These are phyloP conservation scores for Apiosordaria backusii DNA, from an alignment of 495 filamentous ascomycete species.

Conservation along the genomic window DNA sequence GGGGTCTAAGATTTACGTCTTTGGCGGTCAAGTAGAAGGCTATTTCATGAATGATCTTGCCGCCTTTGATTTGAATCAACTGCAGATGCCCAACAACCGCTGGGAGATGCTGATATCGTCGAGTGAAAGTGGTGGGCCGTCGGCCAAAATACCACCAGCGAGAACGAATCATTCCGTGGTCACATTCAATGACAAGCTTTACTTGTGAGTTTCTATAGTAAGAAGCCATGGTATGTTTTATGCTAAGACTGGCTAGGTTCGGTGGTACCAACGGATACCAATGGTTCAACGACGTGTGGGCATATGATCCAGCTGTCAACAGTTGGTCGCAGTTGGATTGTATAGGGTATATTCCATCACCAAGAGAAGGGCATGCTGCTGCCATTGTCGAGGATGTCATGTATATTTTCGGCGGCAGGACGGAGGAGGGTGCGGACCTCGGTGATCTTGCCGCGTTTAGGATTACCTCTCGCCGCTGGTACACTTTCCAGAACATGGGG, in stretches of 20 bases:
- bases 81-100: slow-evolving; percentile 80
- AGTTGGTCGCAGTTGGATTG: slow-evolving; percentile 86
- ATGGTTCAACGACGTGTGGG: slow-evolving; percentile 99
- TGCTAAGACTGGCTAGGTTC: slow-evolving; percentile 58
- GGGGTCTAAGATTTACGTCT: slow-evolving; percentile 93
- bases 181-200: slow-evolving; percentile 90
- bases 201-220: slow-evolving; percentile 62
- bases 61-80: slow-evolving; percentile 91
- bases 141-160: slow-evolving; percentile 75
- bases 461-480: slow-evolving; percentile 89
- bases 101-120: slow-evolving; percentile 89
- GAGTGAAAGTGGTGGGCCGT: slow-evolving; percentile 62
- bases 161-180: slow-evolving; percentile 94
- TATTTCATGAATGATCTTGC: slow-evolving; percentile 98
- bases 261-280: slow-evolving; percentile 90
- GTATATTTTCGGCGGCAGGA: slow-evolving; percentile 99
- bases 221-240: neutral
- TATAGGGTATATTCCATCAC: slow-evolving; percentile 91
- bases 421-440: slow-evolving; percentile 83
- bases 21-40: slow-evolving; percentile 95
- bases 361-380: slow-evolving; percentile 91
- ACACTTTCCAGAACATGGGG: slow-evolving; percentile 99
- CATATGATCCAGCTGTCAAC: slow-evolving; percentile 79
- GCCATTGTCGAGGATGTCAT: slow-evolving; percentile 94
- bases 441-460: slow-evolving; percentile 95